Base-by-base conservation (phyloP, 2,329 filamentous ascomycete genomes). In the Colletotrichum endophyticum region DNA sequence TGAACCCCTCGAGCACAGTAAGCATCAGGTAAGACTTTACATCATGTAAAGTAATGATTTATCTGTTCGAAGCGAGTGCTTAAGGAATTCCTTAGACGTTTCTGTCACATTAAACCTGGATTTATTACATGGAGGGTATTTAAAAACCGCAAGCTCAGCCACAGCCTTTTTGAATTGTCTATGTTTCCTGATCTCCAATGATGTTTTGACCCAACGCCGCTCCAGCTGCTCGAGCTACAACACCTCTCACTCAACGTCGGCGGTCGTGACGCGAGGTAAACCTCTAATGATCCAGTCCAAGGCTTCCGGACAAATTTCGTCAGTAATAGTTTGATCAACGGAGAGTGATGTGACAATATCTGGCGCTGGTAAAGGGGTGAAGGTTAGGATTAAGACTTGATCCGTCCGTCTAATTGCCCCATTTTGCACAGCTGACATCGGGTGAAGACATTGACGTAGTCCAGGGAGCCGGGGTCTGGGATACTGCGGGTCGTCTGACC, bases 21-120 rank as follows among this genome's bases (percentile, higher is more conserved):
- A n/a, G 19, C 39, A 44, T 4, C 16, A n/a, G 5, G 39, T 44
- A n/a, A 44, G 19, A 44, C 39, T 44, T 11, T 44, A 44, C 39
- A 44, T 44, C 9, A 44, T 44, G 39, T n/a, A 6, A 44, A 4
- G 39, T 39, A 3, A 44, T 44, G 8, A 6, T 8, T 11, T 2
- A 2, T 0, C 39, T 19, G 39, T n/a, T 44, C 19, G 19, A 44
- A 5, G 19, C 16, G 39, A 0, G 19, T n/a, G 39, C 39, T 44
- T 44, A n/a, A 0, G 0, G 19, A 0, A 44, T 0, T n/a, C 6
- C 19, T 39, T 19, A 16, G 15, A 36, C 0, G 15, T 36, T 36
- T 36, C 34, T 36, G 16, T 36, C 34, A 36, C 1, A 6, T 44
- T 44, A 19, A n/a, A 44, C 9, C 19, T n/a, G 39, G 39, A 44